Conservation (phyloP, 139 green algal genomes). For the Trebouxia sp. region DNA sequence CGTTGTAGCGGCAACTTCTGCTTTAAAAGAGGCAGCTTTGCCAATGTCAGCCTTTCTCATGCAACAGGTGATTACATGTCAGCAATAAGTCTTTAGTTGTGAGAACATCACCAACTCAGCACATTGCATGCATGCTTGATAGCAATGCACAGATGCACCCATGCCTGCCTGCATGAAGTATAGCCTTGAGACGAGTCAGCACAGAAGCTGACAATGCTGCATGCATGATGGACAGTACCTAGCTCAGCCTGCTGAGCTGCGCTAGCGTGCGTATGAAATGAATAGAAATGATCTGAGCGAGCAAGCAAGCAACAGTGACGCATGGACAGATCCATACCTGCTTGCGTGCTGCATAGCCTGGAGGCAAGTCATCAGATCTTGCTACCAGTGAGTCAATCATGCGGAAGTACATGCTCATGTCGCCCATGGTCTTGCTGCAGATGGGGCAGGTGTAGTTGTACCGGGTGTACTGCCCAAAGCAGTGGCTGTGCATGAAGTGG, state of each 20-base stretch:
- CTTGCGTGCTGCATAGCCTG: slow-evolving; percentile 59
- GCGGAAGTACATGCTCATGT: slow-evolving; percentile 97
- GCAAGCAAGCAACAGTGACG: not conserved
- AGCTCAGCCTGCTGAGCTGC: not conserved
- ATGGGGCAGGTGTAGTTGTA: slow-evolving; percentile 95
- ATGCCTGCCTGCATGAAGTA: no score
- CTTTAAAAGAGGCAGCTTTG: no score
- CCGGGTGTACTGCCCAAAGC: slow-evolving; percentile 88
- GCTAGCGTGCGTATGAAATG: not conserved
- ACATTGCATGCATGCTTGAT: no score
- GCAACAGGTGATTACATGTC: no score
- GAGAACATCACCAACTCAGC: no score
- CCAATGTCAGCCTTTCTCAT: no score
- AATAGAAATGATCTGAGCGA: not conserved
- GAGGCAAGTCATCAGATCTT: slow-evolving; percentile 67
- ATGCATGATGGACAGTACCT: not conserved
- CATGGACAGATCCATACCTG: slow-evolving; percentile 14
- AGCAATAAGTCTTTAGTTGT: no score
- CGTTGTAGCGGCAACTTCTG: no score
- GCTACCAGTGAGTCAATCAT: slow-evolving; percentile 95
- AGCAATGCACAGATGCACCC: no score
- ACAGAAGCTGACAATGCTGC: not conserved
- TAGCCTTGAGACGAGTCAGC: no score
- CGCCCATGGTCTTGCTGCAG: slow-evolving; percentile 92
- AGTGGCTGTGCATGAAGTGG: slow-evolving; percentile 96